These are phyloP conservation scores for Datura wrightii DNA, from an alignment of 257 asterid species.

Conservation along the genomic window DNA sequence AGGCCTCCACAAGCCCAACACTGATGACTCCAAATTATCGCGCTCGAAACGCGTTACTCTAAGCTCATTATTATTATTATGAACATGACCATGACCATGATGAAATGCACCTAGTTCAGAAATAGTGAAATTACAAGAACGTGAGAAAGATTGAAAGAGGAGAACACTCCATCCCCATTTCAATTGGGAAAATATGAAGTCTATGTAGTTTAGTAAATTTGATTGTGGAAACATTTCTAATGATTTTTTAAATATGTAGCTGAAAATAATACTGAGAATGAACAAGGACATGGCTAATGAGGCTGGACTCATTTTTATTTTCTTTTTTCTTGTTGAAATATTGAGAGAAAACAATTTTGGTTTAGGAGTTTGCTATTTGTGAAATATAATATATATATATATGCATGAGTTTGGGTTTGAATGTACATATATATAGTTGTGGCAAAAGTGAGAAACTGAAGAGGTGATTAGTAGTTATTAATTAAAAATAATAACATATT, in stretches of 20 bases:
- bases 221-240: constrained; percentile 5
- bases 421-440: too few species aligned
- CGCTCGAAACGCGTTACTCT: not conserved
- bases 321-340: not conserved
- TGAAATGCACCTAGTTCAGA: not conserved
- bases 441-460: too few species aligned
- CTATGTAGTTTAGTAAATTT: not conserved
- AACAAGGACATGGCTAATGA: not conserved
- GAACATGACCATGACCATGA: too few species aligned
- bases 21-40: not conserved
- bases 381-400: too few species aligned
- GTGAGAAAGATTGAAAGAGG: constrained; percentile 32
- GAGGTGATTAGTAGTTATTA: too few species aligned
- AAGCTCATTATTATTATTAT: not conserved
- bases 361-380: too few species aligned
- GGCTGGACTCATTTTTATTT: constrained; percentile 7
- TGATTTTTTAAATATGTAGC: not conserved
- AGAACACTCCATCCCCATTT: constrained; percentile 34
- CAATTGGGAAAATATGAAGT: constrained; percentile 1
- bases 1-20: too few species aligned
- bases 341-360: not conserved
- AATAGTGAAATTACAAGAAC: not conserved
- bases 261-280: not conserved
- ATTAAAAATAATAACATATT: too few species aligned
- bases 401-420: too few species aligned